phyloP scores from a whole-genome alignment of 2,329 filamentous ascomycete species.

The Scedosporium boydii region DNA sequence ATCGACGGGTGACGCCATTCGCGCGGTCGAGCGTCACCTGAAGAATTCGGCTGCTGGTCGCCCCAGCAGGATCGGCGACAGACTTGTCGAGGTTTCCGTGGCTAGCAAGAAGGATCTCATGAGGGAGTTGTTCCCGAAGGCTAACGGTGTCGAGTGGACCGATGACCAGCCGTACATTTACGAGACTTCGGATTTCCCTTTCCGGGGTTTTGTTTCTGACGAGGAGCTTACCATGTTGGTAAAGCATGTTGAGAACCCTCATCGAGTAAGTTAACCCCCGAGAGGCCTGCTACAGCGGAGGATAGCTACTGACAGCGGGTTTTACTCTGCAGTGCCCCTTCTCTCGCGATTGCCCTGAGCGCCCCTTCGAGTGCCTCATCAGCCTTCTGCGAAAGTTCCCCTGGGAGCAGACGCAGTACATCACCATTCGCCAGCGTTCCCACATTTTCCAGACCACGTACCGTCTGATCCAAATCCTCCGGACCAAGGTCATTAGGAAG shows the following conservation, averaged over 20 bases:
- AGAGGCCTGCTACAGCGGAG: conserved; percentile 3
- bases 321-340: conserved; percentile 42
- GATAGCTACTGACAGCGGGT: conserved; percentile 1
- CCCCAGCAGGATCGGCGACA: conserved; percentile 42
- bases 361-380: conserved; percentile 56
- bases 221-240: conserved; percentile 56
- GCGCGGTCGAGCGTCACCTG: conserved; percentile 39
- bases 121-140: conserved; percentile 51
- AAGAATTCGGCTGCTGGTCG: conserved; percentile 28
- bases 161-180: conserved; percentile 32
- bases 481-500: conserved; percentile 27
- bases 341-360: conserved; percentile 50
- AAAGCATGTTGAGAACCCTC: conserved; percentile 52
- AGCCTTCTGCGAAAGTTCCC: conserved; percentile 54
- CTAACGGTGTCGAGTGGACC: conserved; percentile 46
- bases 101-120: conserved; percentile 48
- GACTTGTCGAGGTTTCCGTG: conserved; percentile 46
- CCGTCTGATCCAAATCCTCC: conserved; percentile 37
- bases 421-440: conserved; percentile 49
- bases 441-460: conserved; percentile 40
- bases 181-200: conserved; percentile 25
- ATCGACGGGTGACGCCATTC: conserved; percentile 41
- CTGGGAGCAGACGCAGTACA: conserved; percentile 46
- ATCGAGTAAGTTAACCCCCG: conserved; percentile 39
- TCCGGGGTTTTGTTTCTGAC: conserved; percentile 49